Percentiles rank a stretch among this genome's conserved stretches.
phyloP scores from a whole-genome alignment of 2,329 filamentous ascomycete species.

The Microdochium trichocladiopsis region DNA sequence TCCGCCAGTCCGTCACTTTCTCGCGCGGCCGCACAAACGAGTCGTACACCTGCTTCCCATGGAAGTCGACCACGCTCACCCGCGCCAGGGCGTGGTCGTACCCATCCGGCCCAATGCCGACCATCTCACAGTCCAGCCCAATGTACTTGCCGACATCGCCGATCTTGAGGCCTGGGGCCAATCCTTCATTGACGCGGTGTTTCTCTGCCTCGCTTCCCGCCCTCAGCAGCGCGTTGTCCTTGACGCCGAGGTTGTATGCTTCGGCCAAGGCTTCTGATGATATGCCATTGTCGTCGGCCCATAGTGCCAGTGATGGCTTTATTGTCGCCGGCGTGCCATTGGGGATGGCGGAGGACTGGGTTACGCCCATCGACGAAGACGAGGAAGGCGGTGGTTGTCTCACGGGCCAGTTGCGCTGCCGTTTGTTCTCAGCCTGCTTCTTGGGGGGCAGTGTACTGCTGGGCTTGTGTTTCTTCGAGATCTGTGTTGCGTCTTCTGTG shows the following conservation, averaged over 20 bases:
- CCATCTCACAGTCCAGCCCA: constrained; percentile 97
- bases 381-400: constrained; percentile 7
- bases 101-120: constrained; percentile 69
- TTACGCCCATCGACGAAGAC: constrained; percentile 46
- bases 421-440: constrained; percentile 17
- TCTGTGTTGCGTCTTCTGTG: constrained; percentile 11
- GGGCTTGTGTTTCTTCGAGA: constrained; percentile 13
- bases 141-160: constrained; percentile 78
- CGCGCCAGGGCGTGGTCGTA: constrained; percentile 74
- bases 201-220: constrained; percentile 23
- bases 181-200: constrained; percentile 56
- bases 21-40: constrained; percentile 78
- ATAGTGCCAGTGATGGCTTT: constrained; percentile 49
- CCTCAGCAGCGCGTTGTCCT: constrained; percentile 40
- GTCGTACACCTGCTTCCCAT: constrained; percentile 89
- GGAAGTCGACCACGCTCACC: constrained; percentile 88
- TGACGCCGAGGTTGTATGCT: constrained; percentile 50
- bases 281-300: constrained; percentile 55
- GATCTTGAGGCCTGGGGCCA: constrained; percentile 40
- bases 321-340: constrained; percentile 29
- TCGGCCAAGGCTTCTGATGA: constrained; percentile 53
- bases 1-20: constrained; percentile 84
- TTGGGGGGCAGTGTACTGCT: constrained; percentile 17
- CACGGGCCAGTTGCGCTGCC: constrained; percentile 1
- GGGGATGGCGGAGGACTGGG: constrained; percentile 39